Evolutionary conservation across 2,329 filamentous ascomycete genomes (phyloP).

Genomic region (Coleophoma eucalyptorum): DNA sequence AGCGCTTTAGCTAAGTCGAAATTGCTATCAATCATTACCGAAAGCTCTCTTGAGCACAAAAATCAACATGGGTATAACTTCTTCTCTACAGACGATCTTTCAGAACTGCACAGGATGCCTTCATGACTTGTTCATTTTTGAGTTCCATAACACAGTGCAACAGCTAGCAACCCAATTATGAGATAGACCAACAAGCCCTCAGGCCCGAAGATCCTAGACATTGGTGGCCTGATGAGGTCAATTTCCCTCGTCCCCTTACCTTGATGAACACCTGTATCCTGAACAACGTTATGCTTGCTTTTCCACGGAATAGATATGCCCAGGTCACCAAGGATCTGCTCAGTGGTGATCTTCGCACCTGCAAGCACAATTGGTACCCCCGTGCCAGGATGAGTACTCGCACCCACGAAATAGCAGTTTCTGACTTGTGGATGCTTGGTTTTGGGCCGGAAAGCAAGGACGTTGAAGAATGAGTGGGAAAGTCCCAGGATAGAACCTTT

Average conservation of each 20-base stretch:
- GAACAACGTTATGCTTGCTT: slow-evolving; percentile 4
- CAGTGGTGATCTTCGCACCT: slow-evolving; percentile 59
- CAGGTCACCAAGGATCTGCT: slow-evolving; percentile 40
- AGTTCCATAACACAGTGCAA: too few relatives aligned
- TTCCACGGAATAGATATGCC: slow-evolving; percentile 15
- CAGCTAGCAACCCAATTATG: too few relatives aligned
- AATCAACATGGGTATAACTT: too few relatives aligned
- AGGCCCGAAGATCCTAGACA: too few relatives aligned
- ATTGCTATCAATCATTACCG: too few relatives aligned
- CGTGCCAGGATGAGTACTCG: slow-evolving; percentile 72
- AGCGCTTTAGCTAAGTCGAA: too few relatives aligned
- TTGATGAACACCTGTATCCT: slow-evolving; percentile 14
- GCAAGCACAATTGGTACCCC: slow-evolving; percentile 72
- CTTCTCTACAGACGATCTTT: too few relatives aligned
- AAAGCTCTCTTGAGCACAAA: too few relatives aligned
- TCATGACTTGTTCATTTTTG: too few relatives aligned
- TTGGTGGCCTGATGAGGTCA: slow-evolving; percentile 7
- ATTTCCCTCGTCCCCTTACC: slow-evolving; percentile 17
- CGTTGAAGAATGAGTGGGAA: slow-evolving; percentile 71
- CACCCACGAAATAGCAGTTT: slow-evolving; percentile 67
- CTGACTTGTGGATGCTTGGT: slow-evolving; percentile 40
- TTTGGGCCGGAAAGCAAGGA: slow-evolving; percentile 60
- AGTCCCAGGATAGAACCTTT: slow-evolving; percentile 71
- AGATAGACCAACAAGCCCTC: too few relatives aligned
- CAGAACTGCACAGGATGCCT: too few relatives aligned